Base-by-base conservation (phyloP, 2,329 filamentous ascomycete genomes). In the Colletotrichum agaves region DNA sequence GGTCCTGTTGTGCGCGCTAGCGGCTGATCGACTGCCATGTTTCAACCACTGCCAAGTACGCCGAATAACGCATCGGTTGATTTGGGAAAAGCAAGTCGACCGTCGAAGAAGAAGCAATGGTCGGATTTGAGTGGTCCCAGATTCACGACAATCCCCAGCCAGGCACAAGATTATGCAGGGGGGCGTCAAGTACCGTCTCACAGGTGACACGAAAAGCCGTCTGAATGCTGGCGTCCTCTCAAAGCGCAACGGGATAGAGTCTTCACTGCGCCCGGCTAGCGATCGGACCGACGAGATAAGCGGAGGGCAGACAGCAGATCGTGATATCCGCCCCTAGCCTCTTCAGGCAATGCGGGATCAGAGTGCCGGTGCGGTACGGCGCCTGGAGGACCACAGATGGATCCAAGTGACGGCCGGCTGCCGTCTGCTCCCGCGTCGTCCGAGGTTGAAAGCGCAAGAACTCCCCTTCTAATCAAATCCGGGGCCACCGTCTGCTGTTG, bases 1-100 rank as follows among this genome's bases (percentile, higher is more conserved):
- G 53, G 47, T 27, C 27, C 46, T 15, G 41, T 27, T 39, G 17
- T 31, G 39, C 35, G 37, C 35, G 55, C 65, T 65, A 62, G 41
- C 21, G 50, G 53, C 23, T n/a, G 19, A 31, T 53, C 62, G 5
- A 58, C 44, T 57, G 52, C 13, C 49, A 62, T 57, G 63, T 62
- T 57, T 66, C 58, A 50, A 65, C 17, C n/a, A 35, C 21, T 33
- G 59, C 49, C 58, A 61, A 62, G 46, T 15, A 21, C 47, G 60
- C 41, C 27, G 27, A 47, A 23, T 8, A 49, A 53, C 27, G 52
- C 31, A 58, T 33, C 21, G 19, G 13, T 27, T 52, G 17, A 31
- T 31, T 52, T 39, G 50, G 21, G 46, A 33, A 23, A 37, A 31
- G 17, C 19, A 56, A n/a, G 12, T 8, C 12, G 11, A 7, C 5